These are phyloP conservation scores for Aspergillus sp. DNA, from an alignment of 2,329 filamentous ascomycete genomes.

Conservation along the genomic window DNA sequence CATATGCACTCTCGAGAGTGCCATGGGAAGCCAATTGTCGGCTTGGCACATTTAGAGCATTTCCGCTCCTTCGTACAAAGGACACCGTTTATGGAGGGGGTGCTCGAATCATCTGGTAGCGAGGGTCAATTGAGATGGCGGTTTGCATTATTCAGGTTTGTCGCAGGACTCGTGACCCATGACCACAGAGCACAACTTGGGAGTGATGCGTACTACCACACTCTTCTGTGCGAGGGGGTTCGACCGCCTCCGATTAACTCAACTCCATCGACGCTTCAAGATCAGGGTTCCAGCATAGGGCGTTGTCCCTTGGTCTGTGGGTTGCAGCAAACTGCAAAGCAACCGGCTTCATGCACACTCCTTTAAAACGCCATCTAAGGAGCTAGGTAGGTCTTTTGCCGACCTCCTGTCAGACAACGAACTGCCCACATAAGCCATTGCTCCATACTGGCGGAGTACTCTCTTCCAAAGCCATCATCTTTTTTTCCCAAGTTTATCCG, in stretches of 20 bases:
- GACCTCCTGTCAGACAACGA: neutral
- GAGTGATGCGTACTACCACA: too few relatives aligned
- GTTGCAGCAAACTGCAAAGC: neutral
- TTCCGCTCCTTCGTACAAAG: neutral
- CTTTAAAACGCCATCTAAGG: neutral
- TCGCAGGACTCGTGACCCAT: neutral
- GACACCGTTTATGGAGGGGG: neutral
- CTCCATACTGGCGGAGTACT: neutral
- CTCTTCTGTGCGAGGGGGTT: too few relatives aligned
- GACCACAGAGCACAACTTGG: too few relatives aligned
- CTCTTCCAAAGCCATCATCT: neutral
- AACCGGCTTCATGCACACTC: neutral
- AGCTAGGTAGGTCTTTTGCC: neutral
- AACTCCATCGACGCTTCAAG: neutral
- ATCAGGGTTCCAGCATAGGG: neutral
- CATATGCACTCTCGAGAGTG: conserved; percentile 10
- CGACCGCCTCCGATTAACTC: neutral
- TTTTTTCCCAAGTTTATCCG: neutral
- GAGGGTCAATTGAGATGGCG: neutral
- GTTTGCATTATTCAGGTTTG: neutral
- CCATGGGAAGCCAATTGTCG: conserved; percentile 13
- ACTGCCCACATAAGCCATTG: neutral
- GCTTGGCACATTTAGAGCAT: conserved; percentile 2
- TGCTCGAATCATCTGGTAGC: neutral
- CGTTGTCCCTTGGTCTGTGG: neutral